Evolutionary conservation across 2,329 filamentous ascomycete species (phyloP).

Genomic region (Fusarium oligoseptatum): DNA sequence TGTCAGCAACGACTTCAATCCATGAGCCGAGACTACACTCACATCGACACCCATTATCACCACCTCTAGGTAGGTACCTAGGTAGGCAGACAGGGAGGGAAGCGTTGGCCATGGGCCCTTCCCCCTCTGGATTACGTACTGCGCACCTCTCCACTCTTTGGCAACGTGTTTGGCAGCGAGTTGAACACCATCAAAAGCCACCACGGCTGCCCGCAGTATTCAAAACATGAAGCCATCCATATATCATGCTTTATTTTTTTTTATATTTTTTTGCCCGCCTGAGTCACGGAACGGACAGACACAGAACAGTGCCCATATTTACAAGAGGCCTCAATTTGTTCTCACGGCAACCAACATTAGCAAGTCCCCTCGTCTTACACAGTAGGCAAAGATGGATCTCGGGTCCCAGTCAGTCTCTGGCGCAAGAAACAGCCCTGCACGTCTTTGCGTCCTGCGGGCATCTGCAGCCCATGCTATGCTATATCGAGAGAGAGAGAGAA

Average conservation of each 20-base stretch:
- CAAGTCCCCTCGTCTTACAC: background rate
- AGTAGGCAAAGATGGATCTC: background rate
- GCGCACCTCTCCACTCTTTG: constrained; percentile 21
- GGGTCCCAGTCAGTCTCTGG: constrained; percentile 12
- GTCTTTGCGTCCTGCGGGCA: constrained; percentile 22
- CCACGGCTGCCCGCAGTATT: constrained; percentile 32
- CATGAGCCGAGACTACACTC: background rate
- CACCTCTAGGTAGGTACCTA: background rate
- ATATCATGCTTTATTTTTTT: background rate
- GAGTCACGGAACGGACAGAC: background rate
- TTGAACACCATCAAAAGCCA: constrained; percentile 30
- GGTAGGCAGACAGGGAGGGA: background rate
- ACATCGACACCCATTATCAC: background rate
- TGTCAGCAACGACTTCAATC: background rate
- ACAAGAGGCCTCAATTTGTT: background rate
- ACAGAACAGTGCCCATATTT: background rate
- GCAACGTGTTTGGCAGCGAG: constrained; percentile 31
- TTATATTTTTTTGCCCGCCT: background rate
- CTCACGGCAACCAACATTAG: constrained; percentile 30
- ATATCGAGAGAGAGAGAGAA: background rate
- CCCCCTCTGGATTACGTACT: constrained; percentile 23
- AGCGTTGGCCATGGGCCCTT: constrained; percentile 7
- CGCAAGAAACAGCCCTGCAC: constrained; percentile 10
- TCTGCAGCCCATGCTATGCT: constrained; percentile 14
- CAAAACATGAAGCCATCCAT: constrained; percentile 12